These are phyloP conservation scores for Echinochloa phyllopogon DNA, from an alignment of 176 grass and related monocot species.

Conservation along the genomic window DNA sequence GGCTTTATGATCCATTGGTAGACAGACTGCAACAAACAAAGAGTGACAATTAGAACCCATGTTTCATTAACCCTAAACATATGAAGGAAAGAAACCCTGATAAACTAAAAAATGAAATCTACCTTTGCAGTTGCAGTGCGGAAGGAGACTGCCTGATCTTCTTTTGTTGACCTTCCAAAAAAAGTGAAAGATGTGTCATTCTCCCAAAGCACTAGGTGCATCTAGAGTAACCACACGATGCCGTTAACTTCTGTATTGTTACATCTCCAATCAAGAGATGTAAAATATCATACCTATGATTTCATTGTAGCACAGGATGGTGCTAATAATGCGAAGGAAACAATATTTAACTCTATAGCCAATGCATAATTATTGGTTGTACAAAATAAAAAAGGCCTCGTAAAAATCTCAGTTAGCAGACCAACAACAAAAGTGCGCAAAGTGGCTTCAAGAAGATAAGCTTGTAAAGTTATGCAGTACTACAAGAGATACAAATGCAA, in stretches of 20 bases:
- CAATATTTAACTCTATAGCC: slow-evolving; percentile 9
- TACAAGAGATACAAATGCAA: neutral
- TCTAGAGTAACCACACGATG: neutral
- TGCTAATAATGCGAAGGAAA: slow-evolving; percentile 17
- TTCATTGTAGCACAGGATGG: neutral
- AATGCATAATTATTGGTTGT: neutral
- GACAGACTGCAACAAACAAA: slow-evolving; percentile 73
- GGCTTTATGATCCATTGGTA: slow-evolving; percentile 97
- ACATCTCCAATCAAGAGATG: neutral
- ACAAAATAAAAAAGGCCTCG: neutral
- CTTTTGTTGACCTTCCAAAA: slow-evolving; percentile 62
- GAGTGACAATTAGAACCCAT: slow-evolving; percentile 25
- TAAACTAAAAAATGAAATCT: slow-evolving; percentile 18
- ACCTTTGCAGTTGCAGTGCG: slow-evolving; percentile 96
- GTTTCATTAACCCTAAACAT: neutral
- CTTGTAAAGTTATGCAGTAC: slow-evolving; percentile 8
- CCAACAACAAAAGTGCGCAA: neutral
- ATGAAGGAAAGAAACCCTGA: neutral
- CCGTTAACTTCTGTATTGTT: neutral
- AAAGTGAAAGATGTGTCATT: slow-evolving; percentile 17
- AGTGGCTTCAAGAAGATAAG: slow-evolving; percentile 30
- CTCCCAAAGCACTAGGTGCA: neutral
- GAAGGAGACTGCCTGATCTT: slow-evolving; percentile 76
- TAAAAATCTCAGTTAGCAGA: slow-evolving; percentile 14
- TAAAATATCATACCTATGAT: neutral